Base-by-base conservation (phyloP, 352 stramenopile species). In the Pythium utonaiense region DNA sequence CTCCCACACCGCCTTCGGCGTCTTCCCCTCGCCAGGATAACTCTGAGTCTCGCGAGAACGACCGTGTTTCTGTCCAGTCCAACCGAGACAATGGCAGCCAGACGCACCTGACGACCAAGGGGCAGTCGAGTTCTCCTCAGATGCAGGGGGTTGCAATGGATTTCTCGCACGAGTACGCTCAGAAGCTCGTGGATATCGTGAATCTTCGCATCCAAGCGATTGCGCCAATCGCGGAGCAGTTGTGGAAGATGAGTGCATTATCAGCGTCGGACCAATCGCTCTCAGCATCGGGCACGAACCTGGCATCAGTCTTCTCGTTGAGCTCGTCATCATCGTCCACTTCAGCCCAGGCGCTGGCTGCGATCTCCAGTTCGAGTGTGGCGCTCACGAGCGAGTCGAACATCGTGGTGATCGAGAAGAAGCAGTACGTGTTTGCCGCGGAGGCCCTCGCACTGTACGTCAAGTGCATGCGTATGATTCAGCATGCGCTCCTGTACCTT, bases 361-460 rank as follows among this genome's bases (percentile, higher is more conserved):
- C 59, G 16, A 66, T 50, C n/a, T 75, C 62, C 6, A 61, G 38
- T 40, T 69, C 50, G 53, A 81, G 36, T 60, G 75, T 49, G 53
- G 71, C 38, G 42, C 67, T 70, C 2, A 69, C 69, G 8, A 70
- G 74, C 6, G 67, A 77, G 5, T 68, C 67, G 21, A 74, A 62
- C 36, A 53, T 55, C 25, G 64, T 57, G 22, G 27, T 66, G n/a
- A n/a, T 70, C 14, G 58, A 70, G 31, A 75, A 82, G 55, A 74
- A 80, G 34, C 75, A 84, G 47, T 89, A 84, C 57, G 67, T 84
- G 30, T 86, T 62, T 30, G 77, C 80, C 52, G 80, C 71, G 1
- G 77, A 89, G 63, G 78, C 75, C 12, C 61, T 90, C n/a, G 69
- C 71, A 17, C 41, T 90, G 12, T 90, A 90, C 58, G 68, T 90